Evolutionary conservation across 2,329 filamentous ascomycete genomes (phyloP), one percentile per base, ranked within the genome.

Genomic region (Tolypocladium ophioglossoides): DNA sequence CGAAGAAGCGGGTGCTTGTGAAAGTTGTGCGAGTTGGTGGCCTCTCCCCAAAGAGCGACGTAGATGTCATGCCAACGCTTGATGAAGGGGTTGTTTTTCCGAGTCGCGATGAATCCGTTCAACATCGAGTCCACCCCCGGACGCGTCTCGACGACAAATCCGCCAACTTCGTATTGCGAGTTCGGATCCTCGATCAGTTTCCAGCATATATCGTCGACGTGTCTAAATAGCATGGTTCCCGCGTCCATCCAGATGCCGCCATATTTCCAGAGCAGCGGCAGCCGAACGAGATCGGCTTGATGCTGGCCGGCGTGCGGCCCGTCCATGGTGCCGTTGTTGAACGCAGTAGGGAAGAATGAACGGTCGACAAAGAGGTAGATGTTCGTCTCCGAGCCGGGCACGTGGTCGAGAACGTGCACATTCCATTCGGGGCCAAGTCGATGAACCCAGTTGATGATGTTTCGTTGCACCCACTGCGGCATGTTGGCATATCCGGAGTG

Each of bases 171-270:
- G 41, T 69, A 72, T 0, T 69, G 66, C 0, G 64, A 66, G 1
- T 56, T 52, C 0, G 70, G 65, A n/a, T 72, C 68, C 9, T 66
- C 61, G 47, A 77, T 64, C 9, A 63, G 56, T 9, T 69, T 61
- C 73, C 74, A 75, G 63, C 72, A 76, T 1, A 76, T 67, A 2
- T 65, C 62, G 14, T 76, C 72, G 0, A 76, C 56, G 37, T 69
- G 62, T 0, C 68, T 66, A 49, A 76, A 68, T 0, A 76, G 60
- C 20, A 74, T 70, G 5, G 69, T 70, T 1, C 72, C 71, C 0
- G 69, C 70, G 14, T 77, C 74, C 52, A 76, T 68, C 66, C 69
- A 76, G 2, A 73, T 64, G 0, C 74, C 74, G 0, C 73, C 74
- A 35, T 75, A 66, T 8, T 68, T 59, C 52, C 67, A 71, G 2